Percentiles rank a stretch among this genome's conserved stretches.
phyloP scores from a whole-genome alignment of 2,329 filamentous ascomycete species.

The Aspergillus fumigatiaffinis region DNA sequence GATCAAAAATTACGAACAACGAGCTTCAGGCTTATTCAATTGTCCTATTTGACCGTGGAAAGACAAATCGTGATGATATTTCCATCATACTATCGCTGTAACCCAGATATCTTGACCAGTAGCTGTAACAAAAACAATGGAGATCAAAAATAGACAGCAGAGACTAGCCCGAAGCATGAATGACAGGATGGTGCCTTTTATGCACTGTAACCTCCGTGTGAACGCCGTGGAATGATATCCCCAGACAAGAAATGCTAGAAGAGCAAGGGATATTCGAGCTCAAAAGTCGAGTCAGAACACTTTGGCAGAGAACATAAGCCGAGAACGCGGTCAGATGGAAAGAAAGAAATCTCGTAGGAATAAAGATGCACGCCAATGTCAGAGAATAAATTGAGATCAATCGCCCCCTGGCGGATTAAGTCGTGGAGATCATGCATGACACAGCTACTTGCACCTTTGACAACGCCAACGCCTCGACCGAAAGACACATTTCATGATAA shows the following conservation, averaged over 20 bases:
- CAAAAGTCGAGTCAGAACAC: neutral
- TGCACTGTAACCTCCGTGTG: neutral
- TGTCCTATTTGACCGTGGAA: neutral
- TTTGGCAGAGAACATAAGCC: neutral
- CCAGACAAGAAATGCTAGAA: neutral
- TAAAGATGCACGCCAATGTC: neutral
- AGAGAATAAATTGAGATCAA: neutral
- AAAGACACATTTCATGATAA: constrained; percentile 2
- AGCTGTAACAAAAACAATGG: neutral
- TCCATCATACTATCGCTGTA: neutral
- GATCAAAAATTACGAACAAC: too few relatives aligned
- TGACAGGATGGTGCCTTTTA: neutral
- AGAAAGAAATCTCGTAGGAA: neutral
- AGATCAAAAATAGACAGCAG: neutral
- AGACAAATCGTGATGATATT: neutral
- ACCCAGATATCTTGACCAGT: neutral
- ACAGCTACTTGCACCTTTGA: constrained; percentile 5
- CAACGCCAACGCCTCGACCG: constrained; percentile 18
- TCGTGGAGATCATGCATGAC: constrained; percentile 1
- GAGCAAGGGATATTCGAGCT: neutral
- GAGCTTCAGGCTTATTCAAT: neutral
- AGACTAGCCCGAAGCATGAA: neutral
- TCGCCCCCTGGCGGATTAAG: neutral
- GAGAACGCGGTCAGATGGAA: neutral
- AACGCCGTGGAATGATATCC: neutral